phyloP scores from a whole-genome alignment of 176 grass and related monocot genomes.

The Eragrostis curvula region DNA sequence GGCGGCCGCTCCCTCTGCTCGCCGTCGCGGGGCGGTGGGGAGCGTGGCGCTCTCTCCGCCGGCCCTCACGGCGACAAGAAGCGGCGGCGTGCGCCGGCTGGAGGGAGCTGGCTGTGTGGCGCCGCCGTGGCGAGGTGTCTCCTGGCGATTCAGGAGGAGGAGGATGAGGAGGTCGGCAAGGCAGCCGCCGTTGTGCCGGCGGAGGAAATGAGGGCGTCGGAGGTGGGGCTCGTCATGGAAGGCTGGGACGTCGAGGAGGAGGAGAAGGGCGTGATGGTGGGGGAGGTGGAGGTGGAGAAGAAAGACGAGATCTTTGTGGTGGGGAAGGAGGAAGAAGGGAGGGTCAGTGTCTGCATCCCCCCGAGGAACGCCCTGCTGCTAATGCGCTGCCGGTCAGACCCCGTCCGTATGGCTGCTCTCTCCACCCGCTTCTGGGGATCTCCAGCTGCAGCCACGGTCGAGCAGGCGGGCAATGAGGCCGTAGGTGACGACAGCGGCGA shows the following conservation, averaged over 20 bases:
- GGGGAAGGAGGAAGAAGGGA: slow-evolving; percentile 69
- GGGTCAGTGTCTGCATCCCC: slow-evolving; percentile 87
- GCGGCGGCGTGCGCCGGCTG: slow-evolving; percentile 27
- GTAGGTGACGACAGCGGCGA: not conserved
- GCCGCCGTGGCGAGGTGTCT: slow-evolving; percentile 82
- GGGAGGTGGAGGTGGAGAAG: slow-evolving; percentile 67
- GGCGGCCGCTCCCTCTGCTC: slow-evolving; percentile 75
- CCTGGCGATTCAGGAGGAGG: slow-evolving; percentile 59
- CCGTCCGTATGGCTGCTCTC: slow-evolving; percentile 82
- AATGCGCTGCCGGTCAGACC: slow-evolving; percentile 96
- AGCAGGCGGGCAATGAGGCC: slow-evolving; percentile 46
- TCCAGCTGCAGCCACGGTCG: slow-evolving; percentile 55
- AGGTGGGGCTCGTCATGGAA: slow-evolving; percentile 59
- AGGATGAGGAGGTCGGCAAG: slow-evolving; percentile 40
- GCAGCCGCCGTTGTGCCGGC: slow-evolving; percentile 50
- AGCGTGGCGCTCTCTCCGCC: slow-evolving; percentile 21
- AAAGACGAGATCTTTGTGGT: slow-evolving; percentile 81
- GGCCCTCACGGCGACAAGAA: slow-evolving; percentile 32
- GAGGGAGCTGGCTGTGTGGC: slow-evolving; percentile 64
- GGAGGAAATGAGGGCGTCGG: slow-evolving; percentile 45
- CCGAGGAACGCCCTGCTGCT: slow-evolving; percentile 90
- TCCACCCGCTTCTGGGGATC: slow-evolving; percentile 83
- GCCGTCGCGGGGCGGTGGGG: slow-evolving; percentile 48
- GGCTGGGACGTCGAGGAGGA: slow-evolving; percentile 61
- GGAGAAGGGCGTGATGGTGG: slow-evolving; percentile 49